Conservation (phyloP, 2,329 filamentous ascomycete species). For the Microdochium bolleyi region DNA sequence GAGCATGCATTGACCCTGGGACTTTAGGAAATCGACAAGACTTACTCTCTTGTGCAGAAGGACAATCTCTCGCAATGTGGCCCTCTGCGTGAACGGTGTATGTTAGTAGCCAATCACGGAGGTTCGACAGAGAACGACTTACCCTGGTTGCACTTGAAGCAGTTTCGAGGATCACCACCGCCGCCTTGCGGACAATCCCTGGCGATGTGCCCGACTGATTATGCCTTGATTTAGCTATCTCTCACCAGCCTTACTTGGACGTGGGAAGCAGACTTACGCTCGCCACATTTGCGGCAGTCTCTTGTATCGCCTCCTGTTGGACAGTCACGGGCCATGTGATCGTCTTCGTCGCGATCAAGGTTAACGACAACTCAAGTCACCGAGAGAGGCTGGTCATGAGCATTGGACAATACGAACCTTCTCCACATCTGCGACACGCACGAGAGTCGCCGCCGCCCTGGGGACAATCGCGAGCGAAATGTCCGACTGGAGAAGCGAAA, state of each 20-base stretch:
- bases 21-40: background rate
- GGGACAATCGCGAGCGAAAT: conserved; percentile 58
- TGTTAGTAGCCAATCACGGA: background rate
- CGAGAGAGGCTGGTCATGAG: background rate
- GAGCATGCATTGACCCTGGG: background rate
- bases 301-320: conserved; percentile 31
- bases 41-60: background rate
- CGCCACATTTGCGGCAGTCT: conserved; percentile 53
- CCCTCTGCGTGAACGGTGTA: background rate
- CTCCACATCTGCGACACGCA: conserved; percentile 55
- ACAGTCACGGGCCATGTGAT: conserved; percentile 47
- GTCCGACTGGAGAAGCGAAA: conserved; percentile 37
- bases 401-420: conserved; percentile 9
- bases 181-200: conserved; percentile 47
- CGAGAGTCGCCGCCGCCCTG: conserved; percentile 43
- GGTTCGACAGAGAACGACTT: background rate
- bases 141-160: background rate
- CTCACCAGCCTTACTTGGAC: conserved; percentile 51
- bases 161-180: conserved; percentile 35
- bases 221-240: conserved; percentile 9
- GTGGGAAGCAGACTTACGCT: conserved; percentile 55
- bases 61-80: background rate
- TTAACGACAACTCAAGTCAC: background rate
- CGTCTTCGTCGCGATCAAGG: conserved; percentile 25
- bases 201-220: conserved; percentile 30